phyloP scores from a whole-genome alignment of 768 basidiomycete genomes.

The Suillus ampliporus region DNA sequence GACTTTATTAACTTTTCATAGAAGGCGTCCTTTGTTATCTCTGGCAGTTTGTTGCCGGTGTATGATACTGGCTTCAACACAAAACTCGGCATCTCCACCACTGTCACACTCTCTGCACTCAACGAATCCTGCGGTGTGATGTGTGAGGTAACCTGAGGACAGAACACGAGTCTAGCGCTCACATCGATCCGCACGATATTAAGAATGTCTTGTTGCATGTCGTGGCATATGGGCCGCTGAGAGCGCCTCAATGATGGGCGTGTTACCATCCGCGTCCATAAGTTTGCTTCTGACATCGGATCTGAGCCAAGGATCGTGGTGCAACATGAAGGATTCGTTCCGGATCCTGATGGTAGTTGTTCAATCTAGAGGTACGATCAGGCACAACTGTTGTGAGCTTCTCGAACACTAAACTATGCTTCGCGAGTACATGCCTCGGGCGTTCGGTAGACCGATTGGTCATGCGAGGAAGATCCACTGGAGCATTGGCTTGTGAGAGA shows the following conservation, averaged over 20 bases:
- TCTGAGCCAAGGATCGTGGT: background rate
- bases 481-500: background rate
- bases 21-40: background rate
- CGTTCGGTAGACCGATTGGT: background rate
- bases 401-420: background rate
- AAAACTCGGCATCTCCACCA: background rate
- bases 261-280: conserved; percentile 8
- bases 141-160: background rate
- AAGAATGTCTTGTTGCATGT: conserved; percentile 7
- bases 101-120: conserved; percentile 7
- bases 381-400: background rate
- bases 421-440: conserved; percentile 4
- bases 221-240: background rate
- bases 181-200: background rate
- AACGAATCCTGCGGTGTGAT: background rate
- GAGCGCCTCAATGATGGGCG: conserved; percentile 1
- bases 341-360: conserved; percentile 1
- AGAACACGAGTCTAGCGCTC: background rate
- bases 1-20: background rate
- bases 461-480: background rate
- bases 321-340: background rate
- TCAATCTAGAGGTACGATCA: conserved; percentile 4
- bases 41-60: background rate
- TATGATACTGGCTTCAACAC: background rate
- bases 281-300: conserved; percentile 5